phyloP scores from a whole-genome alignment of 768 basidiomycete genomes.

The Glaciozyma martinii region DNA sequence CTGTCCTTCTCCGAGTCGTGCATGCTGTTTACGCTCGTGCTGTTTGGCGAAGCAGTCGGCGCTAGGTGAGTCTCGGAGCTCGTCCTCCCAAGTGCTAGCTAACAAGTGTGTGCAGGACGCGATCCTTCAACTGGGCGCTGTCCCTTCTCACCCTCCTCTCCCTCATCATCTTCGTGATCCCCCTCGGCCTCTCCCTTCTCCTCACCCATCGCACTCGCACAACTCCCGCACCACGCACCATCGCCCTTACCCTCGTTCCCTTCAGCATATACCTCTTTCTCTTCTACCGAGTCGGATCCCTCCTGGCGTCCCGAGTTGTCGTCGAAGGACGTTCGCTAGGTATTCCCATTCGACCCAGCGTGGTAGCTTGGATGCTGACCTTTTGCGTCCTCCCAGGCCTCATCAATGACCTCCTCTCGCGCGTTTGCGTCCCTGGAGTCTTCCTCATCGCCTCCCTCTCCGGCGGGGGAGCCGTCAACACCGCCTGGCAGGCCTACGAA shows the following conservation, averaged over 20 bases:
- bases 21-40: slow-evolving; percentile 33
- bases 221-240: slow-evolving; percentile 17
- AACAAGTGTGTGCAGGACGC: slow-evolving; percentile 18
- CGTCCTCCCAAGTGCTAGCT: neutral
- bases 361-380: neutral
- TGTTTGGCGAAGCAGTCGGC: slow-evolving; percentile 30
- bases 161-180: slow-evolving; percentile 34
- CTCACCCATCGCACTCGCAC: slow-evolving; percentile 27
- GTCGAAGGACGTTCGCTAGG: slow-evolving; percentile 31
- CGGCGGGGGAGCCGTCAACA: slow-evolving; percentile 35
- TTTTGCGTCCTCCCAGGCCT: slow-evolving; percentile 16
- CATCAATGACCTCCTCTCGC: slow-evolving; percentile 32
- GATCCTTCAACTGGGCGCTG: slow-evolving; percentile 35
- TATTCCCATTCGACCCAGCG: neutral
- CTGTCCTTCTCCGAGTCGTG: slow-evolving; percentile 33
- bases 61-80: slow-evolving; percentile 24
- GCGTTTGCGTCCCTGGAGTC: slow-evolving; percentile 35
- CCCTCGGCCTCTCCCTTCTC: slow-evolving; percentile 34
- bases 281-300: slow-evolving; percentile 30
- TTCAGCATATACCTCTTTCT: slow-evolving; percentile 32
- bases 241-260: slow-evolving; percentile 29
- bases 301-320: slow-evolving; percentile 22
- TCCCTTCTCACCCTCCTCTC: slow-evolving; percentile 31
- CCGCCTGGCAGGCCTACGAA: slow-evolving; percentile 36
- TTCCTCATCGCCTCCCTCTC: slow-evolving; percentile 34